phyloP scores from a whole-genome alignment of 768 basidiomycete species.

The Tricholoma sp. region DNA sequence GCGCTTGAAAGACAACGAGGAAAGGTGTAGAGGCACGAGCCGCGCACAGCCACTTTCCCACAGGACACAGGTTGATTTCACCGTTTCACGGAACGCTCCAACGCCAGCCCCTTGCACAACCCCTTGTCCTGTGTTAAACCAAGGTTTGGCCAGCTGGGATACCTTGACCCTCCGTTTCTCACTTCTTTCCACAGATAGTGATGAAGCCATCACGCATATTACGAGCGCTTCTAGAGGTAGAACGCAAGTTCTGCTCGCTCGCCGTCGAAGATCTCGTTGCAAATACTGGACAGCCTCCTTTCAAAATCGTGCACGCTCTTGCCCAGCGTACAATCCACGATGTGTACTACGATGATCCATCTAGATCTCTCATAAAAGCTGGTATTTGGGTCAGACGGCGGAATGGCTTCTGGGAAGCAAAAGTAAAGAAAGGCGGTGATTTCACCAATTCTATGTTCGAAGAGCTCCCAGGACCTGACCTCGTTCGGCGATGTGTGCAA shows the following conservation, averaged over 20 bases:
- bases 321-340: background rate
- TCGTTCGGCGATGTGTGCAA: background rate
- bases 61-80: no score
- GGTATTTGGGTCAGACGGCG: background rate
- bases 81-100: no score
- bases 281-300: background rate
- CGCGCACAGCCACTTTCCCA: background rate
- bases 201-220: background rate
- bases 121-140: background rate
- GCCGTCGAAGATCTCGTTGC: background rate
- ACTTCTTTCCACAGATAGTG: background rate
- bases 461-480: background rate
- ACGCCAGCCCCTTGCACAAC: no score
- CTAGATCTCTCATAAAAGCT: background rate
- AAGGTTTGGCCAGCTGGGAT: background rate
- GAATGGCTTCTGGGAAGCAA: background rate
- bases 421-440: background rate
- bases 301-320: background rate
- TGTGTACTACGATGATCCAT: background rate
- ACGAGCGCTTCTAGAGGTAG: background rate
- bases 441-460: background rate
- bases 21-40: background rate
- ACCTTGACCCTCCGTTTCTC: background rate
- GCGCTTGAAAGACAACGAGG: background rate
- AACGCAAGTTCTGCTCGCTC: constrained; percentile 1